Percentiles rank a stretch among this genome's conserved stretches.
These are phyloP conservation scores for Colletotrichum sp. DNA, from an alignment of 2,329 filamentous ascomycete species.

Conservation along the genomic window DNA sequence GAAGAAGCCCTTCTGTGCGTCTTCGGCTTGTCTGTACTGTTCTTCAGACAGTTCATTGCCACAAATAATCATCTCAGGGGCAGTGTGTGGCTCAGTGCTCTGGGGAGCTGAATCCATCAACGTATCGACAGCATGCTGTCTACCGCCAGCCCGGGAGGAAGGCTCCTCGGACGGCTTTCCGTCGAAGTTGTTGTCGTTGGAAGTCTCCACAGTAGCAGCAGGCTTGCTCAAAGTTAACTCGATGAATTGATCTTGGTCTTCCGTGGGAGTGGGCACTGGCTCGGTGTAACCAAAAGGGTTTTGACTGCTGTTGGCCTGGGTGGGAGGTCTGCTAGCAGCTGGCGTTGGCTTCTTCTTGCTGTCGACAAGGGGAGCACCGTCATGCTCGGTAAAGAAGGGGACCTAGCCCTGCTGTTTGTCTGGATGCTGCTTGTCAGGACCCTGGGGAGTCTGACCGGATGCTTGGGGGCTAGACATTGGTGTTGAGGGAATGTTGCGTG, in stretches of 20 bases:
- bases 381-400: conserved; percentile 13
- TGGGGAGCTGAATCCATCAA: neutral
- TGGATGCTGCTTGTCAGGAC: neutral
- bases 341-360: neutral
- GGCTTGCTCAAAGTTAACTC: neutral
- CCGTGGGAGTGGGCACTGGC: neutral
- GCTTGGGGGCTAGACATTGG: neutral
- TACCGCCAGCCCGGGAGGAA: neutral
- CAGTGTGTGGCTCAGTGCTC: neutral
- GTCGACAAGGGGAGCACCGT: neutral
- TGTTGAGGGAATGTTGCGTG: no score
- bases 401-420: neutral
- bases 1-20: neutral
- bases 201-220: neutral
- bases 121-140: neutral
- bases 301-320: neutral
- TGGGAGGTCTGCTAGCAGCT: neutral
- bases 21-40: neutral
- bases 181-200: neutral
- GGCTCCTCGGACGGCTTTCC: neutral
- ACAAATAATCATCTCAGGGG: neutral
- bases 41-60: neutral
- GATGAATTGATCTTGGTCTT: neutral
- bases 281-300: neutral
- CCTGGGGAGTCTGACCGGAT: neutral